These are phyloP conservation scores for Fomes fomentarius DNA, from an alignment of 1,284 basidiomycete species.

Conservation along the genomic window DNA sequence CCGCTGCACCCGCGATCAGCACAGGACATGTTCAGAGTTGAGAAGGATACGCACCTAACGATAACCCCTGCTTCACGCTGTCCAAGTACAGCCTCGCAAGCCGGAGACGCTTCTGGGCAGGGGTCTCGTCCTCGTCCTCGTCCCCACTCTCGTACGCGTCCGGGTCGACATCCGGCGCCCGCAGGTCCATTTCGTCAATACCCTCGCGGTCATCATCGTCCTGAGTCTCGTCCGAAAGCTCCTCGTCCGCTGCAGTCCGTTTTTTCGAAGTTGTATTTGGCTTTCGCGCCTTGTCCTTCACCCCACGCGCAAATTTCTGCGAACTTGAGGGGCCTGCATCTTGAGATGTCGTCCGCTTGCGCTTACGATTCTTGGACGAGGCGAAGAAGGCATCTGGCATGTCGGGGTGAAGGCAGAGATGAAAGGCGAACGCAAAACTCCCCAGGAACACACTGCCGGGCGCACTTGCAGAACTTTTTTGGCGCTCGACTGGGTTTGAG, in stretches of 20 bases:
- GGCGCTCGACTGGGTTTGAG: slow-evolving; percentile 4
- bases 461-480: slow-evolving; percentile 10
- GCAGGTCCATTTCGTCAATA: slow-evolving; percentile 81
- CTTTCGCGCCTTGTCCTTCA: slow-evolving; percentile 17
- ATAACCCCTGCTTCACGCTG: slow-evolving; percentile 70
- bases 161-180: slow-evolving; percentile 58
- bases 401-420: not conserved
- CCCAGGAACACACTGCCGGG: too few species aligned
- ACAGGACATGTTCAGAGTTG: not conserved
- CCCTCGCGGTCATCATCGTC: slow-evolving; percentile 53
- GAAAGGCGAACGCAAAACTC: not conserved
- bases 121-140: slow-evolving; percentile 88
- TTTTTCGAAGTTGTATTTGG: slow-evolving; percentile 30
- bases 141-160: slow-evolving; percentile 63
- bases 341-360: slow-evolving; percentile 54
- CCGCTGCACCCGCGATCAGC: slow-evolving; percentile 45
- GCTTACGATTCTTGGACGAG: slow-evolving; percentile 68
- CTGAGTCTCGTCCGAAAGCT: slow-evolving; percentile 67
- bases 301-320: slow-evolving; percentile 29
- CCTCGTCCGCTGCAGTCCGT: slow-evolving; percentile 60
- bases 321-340: slow-evolving; percentile 32
- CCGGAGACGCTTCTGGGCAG: slow-evolving; percentile 90
- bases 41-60: slow-evolving; percentile 54
- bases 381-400: slow-evolving; percentile 89
- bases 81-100: slow-evolving; percentile 92